Conservation (phyloP, 1,284 basidiomycete genomes). For the Coniferiporia sulphurascens region DNA sequence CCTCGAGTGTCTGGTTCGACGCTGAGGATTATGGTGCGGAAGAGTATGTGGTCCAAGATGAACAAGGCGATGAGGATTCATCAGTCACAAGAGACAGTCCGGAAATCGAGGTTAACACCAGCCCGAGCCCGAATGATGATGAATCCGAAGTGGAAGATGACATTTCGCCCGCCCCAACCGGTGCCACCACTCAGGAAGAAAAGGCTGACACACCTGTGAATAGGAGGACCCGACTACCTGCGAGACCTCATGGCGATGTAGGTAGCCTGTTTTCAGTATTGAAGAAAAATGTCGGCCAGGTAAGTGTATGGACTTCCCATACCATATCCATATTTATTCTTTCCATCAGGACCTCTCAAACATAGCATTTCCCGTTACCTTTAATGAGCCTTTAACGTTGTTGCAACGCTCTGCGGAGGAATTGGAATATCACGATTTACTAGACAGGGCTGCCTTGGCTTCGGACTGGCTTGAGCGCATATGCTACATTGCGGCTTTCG, state of each 20-base stretch:
- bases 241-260: constrained; percentile 71
- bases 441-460: constrained; percentile 61
- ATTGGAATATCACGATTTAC: constrained; percentile 71
- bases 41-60: constrained; percentile 59
- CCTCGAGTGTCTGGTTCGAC: constrained; percentile 65
- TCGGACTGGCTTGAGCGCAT: constrained; percentile 69
- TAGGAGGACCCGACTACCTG: constrained; percentile 63
- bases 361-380: constrained; percentile 80
- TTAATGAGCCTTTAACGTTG: constrained; percentile 84
- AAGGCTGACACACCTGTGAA: constrained; percentile 29
- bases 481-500: constrained; percentile 77
- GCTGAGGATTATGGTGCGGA: constrained; percentile 57
- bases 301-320: constrained; percentile 26
- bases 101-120: constrained; percentile 12
- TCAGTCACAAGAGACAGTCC: constrained; percentile 23
- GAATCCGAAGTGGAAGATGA: constrained; percentile 14
- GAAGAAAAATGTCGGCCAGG: constrained; percentile 92
- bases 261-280: constrained; percentile 82
- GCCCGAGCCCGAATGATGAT: not conserved
- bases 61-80: constrained; percentile 24
- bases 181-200: constrained; percentile 14
- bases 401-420: constrained; percentile 81
- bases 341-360: constrained; percentile 75
- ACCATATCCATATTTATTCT: not conserved
- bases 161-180: constrained; percentile 23